Evolutionary conservation across 2,329 filamentous ascomycete species (phyloP), one percentile per base, ranked within the genome.

Genomic region (Sclerotinia borealis): DNA sequence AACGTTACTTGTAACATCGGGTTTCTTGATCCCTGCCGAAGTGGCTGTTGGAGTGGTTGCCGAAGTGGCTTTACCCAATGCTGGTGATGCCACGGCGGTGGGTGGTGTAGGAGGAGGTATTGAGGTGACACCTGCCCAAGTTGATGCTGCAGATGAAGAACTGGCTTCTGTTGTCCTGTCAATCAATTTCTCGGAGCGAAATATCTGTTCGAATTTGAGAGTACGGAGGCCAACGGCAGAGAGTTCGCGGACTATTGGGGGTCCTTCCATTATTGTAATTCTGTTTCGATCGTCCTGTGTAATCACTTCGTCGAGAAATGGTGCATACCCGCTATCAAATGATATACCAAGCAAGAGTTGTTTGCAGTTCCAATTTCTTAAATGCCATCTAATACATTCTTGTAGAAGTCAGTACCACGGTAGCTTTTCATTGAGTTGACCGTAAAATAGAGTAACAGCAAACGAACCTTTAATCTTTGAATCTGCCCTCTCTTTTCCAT

Each of bases 281-380:
- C 80, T 80, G 37, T 75, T 69, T 27, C 76, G 77, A 27, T 79
- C 75, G 43, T 84, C 79, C 50, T 77, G 75, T 4, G 61, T 66
- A 29, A 82, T 74, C 4, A 86, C 74, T 64, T 84, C 80, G 68
- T 84, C 80, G 25, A 88, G 73, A 67, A 87, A 84, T 10, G 84
- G 79, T 5, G 82, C 83, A 69, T 87, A 88, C 9, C 80, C 80
- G 31, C 83, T 77, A 70, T 88, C 84, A 68, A 87, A 85, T 2
- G 84, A 86, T 58, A 87, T 79, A 51, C 85, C 86, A 41, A 88
- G 76, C 39, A 87, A 74, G 54, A 88, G 78, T 68, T 85, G 81
- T 70, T 81, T 84, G 77, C 85, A 88, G 70, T 85, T 86, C 66
- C 79, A 75, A 65, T 87, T 86, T 67, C 79, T 77, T 52, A 88